Evolutionary conservation across 2,329 filamentous ascomycete genomes (phyloP).

Genomic region (Fusarium veterinarium): DNA sequence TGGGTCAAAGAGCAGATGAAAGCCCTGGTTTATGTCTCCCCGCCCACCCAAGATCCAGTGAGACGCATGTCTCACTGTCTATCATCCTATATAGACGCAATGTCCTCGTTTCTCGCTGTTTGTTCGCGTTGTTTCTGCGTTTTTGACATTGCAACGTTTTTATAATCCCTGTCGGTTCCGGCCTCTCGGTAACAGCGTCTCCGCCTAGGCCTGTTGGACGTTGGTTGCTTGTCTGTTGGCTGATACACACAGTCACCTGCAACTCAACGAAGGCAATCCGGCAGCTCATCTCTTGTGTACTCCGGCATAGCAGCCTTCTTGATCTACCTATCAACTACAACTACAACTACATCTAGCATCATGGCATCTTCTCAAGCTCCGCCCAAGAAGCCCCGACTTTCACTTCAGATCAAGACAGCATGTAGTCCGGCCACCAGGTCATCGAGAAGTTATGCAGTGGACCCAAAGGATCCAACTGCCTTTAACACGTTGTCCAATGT

Average conservation of each 20-base stretch:
- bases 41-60: slow-evolving; percentile 20
- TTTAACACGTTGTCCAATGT: slow-evolving; percentile 76
- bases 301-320: slow-evolving; percentile 2
- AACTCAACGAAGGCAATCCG: slow-evolving; percentile 6
- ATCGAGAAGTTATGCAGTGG: slow-evolving; percentile 50
- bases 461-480: slow-evolving; percentile 69
- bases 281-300: slow-evolving; percentile 7
- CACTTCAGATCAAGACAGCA: slow-evolving; percentile 65
- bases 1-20: slow-evolving; percentile 18
- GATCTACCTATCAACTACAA: slow-evolving; percentile 9
- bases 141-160: slow-evolving; percentile 35
- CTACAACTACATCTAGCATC: slow-evolving; percentile 11
- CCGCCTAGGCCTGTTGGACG: slow-evolving; percentile 31
- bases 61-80: slow-evolving; percentile 23
- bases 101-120: slow-evolving; percentile 40
- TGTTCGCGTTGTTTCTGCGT: slow-evolving; percentile 30
- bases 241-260: slow-evolving; percentile 22
- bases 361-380: slow-evolving; percentile 55
- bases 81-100: slow-evolving; percentile 45
- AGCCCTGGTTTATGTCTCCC: slow-evolving; percentile 14
- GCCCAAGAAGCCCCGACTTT: slow-evolving; percentile 66
- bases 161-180: slow-evolving; percentile 42
- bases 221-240: slow-evolving; percentile 35
- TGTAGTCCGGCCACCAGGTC: slow-evolving; percentile 52
- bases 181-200: slow-evolving; percentile 36